Conservation (phyloP, 176 grass and related monocot genomes). For the Alloteropsis semialata region DNA sequence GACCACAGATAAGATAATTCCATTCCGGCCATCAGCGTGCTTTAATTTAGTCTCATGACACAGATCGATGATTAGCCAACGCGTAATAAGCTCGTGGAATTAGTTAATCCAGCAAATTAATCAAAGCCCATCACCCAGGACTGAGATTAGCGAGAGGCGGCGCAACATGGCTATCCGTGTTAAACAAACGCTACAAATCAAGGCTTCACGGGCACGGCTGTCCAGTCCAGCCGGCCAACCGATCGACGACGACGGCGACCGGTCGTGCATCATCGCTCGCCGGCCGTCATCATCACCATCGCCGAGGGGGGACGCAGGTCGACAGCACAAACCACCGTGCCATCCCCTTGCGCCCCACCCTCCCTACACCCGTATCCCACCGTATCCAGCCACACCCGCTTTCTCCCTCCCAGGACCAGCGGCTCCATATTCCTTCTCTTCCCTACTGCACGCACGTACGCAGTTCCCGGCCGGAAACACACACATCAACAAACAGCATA, state of each 20-base stretch:
- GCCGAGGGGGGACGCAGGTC: neutral
- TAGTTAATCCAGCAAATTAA: neutral
- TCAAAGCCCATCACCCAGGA: neutral
- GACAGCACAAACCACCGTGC: conserved; percentile 46
- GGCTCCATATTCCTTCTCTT: conserved; percentile 26
- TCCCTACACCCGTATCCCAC: conserved; percentile 59
- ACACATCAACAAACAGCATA: neutral
- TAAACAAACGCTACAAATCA: conserved; percentile 31
- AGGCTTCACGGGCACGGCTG: conserved; percentile 30
- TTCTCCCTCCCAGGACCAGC: conserved; percentile 13
- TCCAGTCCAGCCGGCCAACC: conserved; percentile 5
- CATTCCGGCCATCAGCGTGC: neutral
- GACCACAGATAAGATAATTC: neutral
- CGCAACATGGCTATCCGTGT: conserved; percentile 2
- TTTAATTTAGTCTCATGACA: neutral
- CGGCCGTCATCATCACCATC: conserved; percentile 36
- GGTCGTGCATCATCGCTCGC: conserved; percentile 28
- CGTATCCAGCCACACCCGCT: conserved; percentile 35
- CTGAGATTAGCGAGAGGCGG: neutral
- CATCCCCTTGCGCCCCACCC: conserved; percentile 52
- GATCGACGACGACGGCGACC: neutral
- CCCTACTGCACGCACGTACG: neutral
- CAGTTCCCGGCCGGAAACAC: conserved; percentile 13
- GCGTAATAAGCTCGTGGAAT: neutral
- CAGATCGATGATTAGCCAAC: neutral